These are phyloP conservation scores for Anethum foeniculum DNA, from an alignment of 140 eudicot species.

Conservation along the genomic window DNA sequence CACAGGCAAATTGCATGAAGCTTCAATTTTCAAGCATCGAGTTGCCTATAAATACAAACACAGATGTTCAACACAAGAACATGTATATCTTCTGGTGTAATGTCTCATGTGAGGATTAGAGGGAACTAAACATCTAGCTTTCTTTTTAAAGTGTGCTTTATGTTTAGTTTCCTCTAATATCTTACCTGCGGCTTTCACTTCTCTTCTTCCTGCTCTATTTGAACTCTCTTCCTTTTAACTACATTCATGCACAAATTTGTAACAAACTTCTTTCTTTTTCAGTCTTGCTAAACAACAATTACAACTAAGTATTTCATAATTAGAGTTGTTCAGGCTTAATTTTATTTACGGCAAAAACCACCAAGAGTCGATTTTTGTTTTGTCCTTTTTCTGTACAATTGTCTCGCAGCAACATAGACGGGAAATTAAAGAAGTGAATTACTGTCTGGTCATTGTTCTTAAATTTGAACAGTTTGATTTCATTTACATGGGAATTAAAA, in stretches of 20 bases:
- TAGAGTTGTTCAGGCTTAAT: background rate
- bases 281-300: background rate
- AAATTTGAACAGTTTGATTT: too few relatives aligned
- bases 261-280: too few relatives aligned
- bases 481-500: background rate
- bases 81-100: background rate
- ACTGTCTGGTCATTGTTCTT: background rate
- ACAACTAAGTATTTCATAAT: too few relatives aligned
- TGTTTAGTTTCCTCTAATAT: slow-evolving; percentile 8
- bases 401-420: background rate
- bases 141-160: background rate
- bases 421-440: background rate
- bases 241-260: background rate
- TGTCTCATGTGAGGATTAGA: background rate
- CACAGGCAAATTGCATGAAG: background rate
- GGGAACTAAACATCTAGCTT: background rate
- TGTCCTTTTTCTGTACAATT: background rate
- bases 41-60: background rate
- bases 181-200: background rate
- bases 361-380: background rate
- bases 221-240: background rate
- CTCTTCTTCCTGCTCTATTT: background rate
- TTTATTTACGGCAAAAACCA: too few relatives aligned
- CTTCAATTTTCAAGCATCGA: background rate
- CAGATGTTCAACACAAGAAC: background rate